Evolutionary conservation across 2,329 filamentous ascomycete species (phyloP), one percentile per base, ranked within the genome.

Genomic region (Penicillium corylophilum): DNA sequence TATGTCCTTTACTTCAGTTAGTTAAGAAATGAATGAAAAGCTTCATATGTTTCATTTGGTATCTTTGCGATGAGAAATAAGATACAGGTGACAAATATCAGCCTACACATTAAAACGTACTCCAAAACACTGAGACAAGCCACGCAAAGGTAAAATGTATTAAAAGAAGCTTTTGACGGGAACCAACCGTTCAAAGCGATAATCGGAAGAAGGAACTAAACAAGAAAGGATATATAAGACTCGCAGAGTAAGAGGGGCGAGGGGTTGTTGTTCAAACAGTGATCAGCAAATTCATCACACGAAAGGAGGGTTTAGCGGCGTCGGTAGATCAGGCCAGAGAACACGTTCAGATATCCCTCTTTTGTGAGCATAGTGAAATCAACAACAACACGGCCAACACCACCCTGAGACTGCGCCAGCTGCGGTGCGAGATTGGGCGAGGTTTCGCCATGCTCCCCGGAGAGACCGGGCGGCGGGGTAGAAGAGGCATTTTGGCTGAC

Each of bases 281-380:
- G 18, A 20, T n/a, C 15, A 41, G 26, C 15, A 47, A 38, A 23
- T 33, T 44, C 36, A 45, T 10, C 20, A 13, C 24, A 23, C 4
- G 39, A 42, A 16, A 20, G 35, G 33, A 28, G 39, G 18, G 42
- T 33, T 42, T 39, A 68, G 36, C 66, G 66, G 3, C 66, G 64
- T 43, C 65, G 66, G 43, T 69, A 71, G 28, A 70, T 67, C 48
- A 71, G 53, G 2, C 68, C 68, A 8, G 68, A 67, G 52, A 74
- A 71, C 5, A 74, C 70, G 55, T 74, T 74, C 20, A 74, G 55
- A 51, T 74, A 74, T 1, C 72, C 72, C 53, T 72, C 69, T 55
- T 69, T 73, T 1, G 71, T 74, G 33, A 74, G 64, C 46, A 72
- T 65, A 2, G 70, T 72, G 48, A 73, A 74, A 45, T 74, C 71